phyloP scores from a whole-genome alignment of 2,329 filamentous ascomycete genomes.

The Arthroderma sp. region DNA sequence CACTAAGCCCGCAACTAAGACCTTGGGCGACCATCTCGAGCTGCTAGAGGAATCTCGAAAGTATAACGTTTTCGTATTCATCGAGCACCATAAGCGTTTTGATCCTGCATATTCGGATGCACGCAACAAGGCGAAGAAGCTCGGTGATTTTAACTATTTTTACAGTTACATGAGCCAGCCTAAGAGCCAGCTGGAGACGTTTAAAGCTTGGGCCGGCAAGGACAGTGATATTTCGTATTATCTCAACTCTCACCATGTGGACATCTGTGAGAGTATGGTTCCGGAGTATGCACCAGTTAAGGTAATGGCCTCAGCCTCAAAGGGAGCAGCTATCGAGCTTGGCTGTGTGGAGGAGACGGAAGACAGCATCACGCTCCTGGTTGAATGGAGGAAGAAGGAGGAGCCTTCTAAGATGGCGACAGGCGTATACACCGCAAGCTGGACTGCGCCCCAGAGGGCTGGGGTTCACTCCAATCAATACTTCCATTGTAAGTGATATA shows the following conservation, averaged over 20 bases:
- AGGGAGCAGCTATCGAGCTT: conserved; percentile 63
- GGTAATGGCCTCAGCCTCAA: conserved; percentile 67
- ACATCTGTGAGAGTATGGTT: conserved; percentile 88
- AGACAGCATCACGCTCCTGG: conserved; percentile 83
- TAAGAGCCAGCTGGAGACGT: conserved; percentile 83
- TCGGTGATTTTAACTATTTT: conserved; percentile 97
- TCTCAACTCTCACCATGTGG: conserved; percentile 87
- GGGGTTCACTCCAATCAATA: conserved; percentile 96
- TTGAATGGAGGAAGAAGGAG: conserved; percentile 69
- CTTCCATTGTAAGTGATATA: conserved; percentile 56
- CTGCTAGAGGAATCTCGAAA: conserved; percentile 61
- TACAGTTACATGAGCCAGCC: conserved; percentile 95
- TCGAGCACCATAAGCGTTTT: conserved; percentile 95
- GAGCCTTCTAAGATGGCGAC: conserved; percentile 62
- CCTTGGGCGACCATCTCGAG: conserved; percentile 63
- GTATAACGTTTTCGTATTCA: conserved; percentile 74
- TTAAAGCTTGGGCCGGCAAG: conserved; percentile 85
- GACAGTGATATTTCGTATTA: conserved; percentile 95
- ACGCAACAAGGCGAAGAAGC: conserved; percentile 56
- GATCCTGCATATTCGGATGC: conserved; percentile 90
- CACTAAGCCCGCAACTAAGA: conserved; percentile 87
- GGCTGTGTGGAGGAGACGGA: conserved; percentile 74
- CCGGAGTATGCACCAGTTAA: conserved; percentile 65
- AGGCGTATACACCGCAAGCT: conserved; percentile 84
- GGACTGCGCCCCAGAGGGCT: conserved; percentile 84